Percentiles rank a stretch among this genome's conserved stretches.
These are phyloP conservation scores for Phytophthora podocarpi DNA, from an alignment of 352 stramenopile species.

Conservation along the genomic window DNA sequence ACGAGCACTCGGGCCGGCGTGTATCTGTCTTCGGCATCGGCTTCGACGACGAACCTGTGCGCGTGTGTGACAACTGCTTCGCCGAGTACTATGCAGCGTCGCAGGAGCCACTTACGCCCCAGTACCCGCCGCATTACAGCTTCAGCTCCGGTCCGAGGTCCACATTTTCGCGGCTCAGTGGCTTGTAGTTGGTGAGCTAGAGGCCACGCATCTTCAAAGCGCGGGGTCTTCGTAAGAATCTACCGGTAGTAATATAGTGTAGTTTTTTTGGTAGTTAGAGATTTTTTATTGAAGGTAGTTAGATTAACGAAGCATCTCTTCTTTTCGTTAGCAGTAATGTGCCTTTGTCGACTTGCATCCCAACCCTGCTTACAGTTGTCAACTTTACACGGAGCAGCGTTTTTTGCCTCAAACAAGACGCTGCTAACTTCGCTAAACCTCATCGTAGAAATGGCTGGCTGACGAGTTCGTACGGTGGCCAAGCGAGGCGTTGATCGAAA, in stretches of 20 bases:
- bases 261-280: conserved; percentile 18
- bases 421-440: too few relatives aligned
- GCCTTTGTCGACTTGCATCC: too few relatives aligned
- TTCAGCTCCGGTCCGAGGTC: conserved; percentile 39
- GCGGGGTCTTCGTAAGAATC: conserved; percentile 18
- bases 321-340: too few relatives aligned
- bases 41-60: conserved; percentile 83
- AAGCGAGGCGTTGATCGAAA: too few relatives aligned
- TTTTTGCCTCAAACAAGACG: too few relatives aligned
- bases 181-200: conserved; percentile 31
- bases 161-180: conserved; percentile 36
- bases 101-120: conserved; percentile 31
- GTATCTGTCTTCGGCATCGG: conserved; percentile 78
- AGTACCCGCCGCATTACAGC: conserved; percentile 25
- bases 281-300: too few relatives aligned
- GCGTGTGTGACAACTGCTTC: conserved; percentile 89
- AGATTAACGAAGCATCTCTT: too few relatives aligned
- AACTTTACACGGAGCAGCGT: too few relatives aligned
- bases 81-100: conserved; percentile 65
- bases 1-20: conserved; percentile 82
- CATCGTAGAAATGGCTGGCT: too few relatives aligned
- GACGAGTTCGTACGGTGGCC: too few relatives aligned
- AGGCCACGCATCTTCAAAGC: background rate
- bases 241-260: conserved; percentile 19
- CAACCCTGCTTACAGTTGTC: too few relatives aligned